Base-by-base conservation (phyloP, 495 filamentous ascomycete species). In the Penicillium arizonense region DNA sequence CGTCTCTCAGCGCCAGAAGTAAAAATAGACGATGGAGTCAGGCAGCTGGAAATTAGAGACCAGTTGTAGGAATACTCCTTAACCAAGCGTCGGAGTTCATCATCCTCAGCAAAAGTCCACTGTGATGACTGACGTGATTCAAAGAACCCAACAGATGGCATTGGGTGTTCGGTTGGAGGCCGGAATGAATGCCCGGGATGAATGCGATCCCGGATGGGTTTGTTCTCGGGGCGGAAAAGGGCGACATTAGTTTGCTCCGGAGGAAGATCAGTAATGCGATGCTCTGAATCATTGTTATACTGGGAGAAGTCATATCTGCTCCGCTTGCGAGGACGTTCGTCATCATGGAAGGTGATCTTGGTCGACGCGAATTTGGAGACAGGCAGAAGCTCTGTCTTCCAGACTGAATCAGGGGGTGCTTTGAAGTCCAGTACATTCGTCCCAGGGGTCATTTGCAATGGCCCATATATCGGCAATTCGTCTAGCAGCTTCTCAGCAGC, bases 61-160 rank as follows among this genome's bases (percentile, higher is more conserved):
- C 94, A 98, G 63, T 98, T 97, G 69, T 96, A 96, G 0, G 90
- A 88, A 62, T 92, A 96, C 50, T 97, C 91, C 58, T 90, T 87
- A 12, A 96, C 93, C 37, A 96, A 73, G 20, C 77, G 78, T 44
- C 89, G 88, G 18, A 98, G 77, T 63, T 91, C 88, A 56, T 97
- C 89, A 58, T 98, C 94, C 64, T 98, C 94, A 4, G 84, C 76
- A 60, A 80, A 81, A 0, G 88, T 90, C 94, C 94, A 98, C 58
- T 96, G 90, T 16, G 94, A 97, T 5, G 90, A 85, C 41, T 76
- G 80, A 14, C 95, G 79, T 46, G 76, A 84, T 68, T 98, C 95
- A 59, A 92, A 97, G 69, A 97, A 98, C 35, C 78, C 81, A 58
- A 89, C 85, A 14, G 87, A 83, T 5, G 94, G 94, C 89, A 97